A percentile compares a stretch with the other conserved stretches of the same genome.
Conservation (phyloP, 164 flowering plant genomes). For the Dillenia turbinata region DNA sequence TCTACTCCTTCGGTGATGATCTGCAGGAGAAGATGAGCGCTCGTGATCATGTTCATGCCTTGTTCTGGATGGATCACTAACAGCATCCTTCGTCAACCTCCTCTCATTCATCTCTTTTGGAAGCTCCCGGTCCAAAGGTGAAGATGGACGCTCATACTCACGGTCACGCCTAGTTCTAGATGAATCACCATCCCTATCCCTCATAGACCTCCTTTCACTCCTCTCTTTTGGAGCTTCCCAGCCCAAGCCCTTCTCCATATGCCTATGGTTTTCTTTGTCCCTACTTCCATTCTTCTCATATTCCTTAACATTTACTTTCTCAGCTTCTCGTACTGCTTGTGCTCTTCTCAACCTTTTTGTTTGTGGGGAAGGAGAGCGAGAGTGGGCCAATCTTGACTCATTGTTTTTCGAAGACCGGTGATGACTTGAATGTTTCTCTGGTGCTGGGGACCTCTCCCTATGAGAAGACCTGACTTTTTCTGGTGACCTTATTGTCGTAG, state of each 20-base stretch:
- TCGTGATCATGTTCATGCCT: slow-evolving; percentile 16
- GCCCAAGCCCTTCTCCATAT: slow-evolving; percentile 25
- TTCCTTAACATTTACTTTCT: slow-evolving; percentile 20
- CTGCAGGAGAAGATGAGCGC: slow-evolving; percentile 51
- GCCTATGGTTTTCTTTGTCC: slow-evolving; percentile 27
- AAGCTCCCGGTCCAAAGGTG: slow-evolving; percentile 43
- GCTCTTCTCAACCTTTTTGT: slow-evolving; percentile 43
- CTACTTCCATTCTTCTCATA: slow-evolving; percentile 20
- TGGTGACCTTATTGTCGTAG: slow-evolving; percentile 37
- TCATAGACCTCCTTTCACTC: slow-evolving; percentile 34
- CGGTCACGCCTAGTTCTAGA: slow-evolving; percentile 34
- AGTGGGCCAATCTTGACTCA: slow-evolving; percentile 18
- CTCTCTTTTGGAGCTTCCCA: slow-evolving; percentile 27
- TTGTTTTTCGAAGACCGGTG: slow-evolving; percentile 25
- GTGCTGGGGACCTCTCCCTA: slow-evolving; percentile 15
- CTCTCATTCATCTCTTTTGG: slow-evolving; percentile 32
- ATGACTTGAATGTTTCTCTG: slow-evolving; percentile 25
- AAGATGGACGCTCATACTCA: slow-evolving; percentile 28
- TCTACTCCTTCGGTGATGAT: slow-evolving; percentile 32
- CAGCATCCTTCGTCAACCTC: slow-evolving; percentile 40
- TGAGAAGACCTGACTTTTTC: slow-evolving; percentile 20
- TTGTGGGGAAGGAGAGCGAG: slow-evolving; percentile 54
- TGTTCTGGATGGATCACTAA: slow-evolving; percentile 36
- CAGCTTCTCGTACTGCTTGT: slow-evolving; percentile 35
- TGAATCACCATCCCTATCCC: slow-evolving; percentile 39